phyloP scores from a whole-genome alignment of 2,329 filamentous ascomycete genomes.

The Botrytis hyacinthi region DNA sequence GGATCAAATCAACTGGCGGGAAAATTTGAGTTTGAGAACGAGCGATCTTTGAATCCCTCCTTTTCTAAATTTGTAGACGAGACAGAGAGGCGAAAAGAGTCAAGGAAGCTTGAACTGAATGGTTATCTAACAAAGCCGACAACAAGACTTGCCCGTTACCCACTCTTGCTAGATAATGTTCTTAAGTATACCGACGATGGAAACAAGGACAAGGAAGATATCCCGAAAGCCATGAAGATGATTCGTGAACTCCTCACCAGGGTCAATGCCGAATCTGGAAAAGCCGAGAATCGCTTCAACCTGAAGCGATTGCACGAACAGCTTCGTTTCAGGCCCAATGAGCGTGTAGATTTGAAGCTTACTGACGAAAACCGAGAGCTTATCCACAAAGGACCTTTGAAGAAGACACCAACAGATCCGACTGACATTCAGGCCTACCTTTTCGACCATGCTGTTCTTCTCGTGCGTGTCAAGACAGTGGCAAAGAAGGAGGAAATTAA shows the following conservation, averaged over 20 bases:
- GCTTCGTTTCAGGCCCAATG: constrained; percentile 84
- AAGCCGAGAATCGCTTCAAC: constrained; percentile 97
- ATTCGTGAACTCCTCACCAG: constrained; percentile 84
- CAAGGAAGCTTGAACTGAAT: constrained; percentile 92
- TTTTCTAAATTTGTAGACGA: constrained; percentile 95
- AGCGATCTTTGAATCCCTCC: constrained; percentile 78
- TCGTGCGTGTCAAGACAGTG: constrained; percentile 86
- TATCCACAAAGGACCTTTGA: constrained; percentile 90
- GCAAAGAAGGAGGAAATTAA: constrained; percentile 94
- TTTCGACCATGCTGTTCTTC: constrained; percentile 91
- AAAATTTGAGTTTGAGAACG: constrained; percentile 97
- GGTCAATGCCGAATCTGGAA: constrained; percentile 93
- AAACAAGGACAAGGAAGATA: constrained; percentile 85
- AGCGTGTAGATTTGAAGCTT: constrained; percentile 89
- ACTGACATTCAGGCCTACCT: constrained; percentile 92
- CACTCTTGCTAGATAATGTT: constrained; percentile 85
- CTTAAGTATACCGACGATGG: constrained; percentile 87
- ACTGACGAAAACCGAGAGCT: constrained; percentile 91
- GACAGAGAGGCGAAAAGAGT: constrained; percentile 93
- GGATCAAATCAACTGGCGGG: constrained; percentile 93
- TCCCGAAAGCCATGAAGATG: constrained; percentile 81
- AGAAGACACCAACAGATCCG: constrained; percentile 85
- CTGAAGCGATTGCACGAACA: constrained; percentile 87
- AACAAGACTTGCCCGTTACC: constrained; percentile 90
- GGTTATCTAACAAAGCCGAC: constrained; percentile 98